Base-by-base conservation (phyloP, 2,329 filamentous ascomycete species). In the Nemania sp. region DNA sequence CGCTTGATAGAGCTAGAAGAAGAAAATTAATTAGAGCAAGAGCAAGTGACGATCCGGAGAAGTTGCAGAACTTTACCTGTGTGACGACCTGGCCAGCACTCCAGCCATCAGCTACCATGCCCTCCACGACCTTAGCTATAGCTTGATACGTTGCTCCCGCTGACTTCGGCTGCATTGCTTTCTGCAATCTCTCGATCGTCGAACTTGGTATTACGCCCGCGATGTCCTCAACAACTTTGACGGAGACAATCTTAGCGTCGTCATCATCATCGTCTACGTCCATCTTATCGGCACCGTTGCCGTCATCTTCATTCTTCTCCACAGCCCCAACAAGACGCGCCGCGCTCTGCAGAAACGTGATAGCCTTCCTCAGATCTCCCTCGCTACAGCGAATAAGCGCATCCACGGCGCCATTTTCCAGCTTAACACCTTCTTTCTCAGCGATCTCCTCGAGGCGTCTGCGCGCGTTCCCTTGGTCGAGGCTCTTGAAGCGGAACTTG, bases 401-500 rank as follows among this genome's bases (percentile, higher is more conserved):
- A 62, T 96, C 89, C 15, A 94, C 76, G 0, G 91, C 92, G 0
- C 91, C 92, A 8, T 86, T 79, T 57, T 91, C 90, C 26, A 97
- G 73, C 34, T 72, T 75, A 5, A 99, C 87, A 1, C 84, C 84
- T 72, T 99, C 94, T 39, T 86, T 79, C 48, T 78, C 75, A 1
- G 94, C 91, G 73, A 99, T 99, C 49, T 91, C 84, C 65, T 88
- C 83, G 11, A 99, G 75, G 49, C 95, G 79, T 66, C 80, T 83
- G 64, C 85, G 86, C 6, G 94, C 91, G 68, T 95, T 95, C 6
- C 83, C 84, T 66, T 92, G 88, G 70, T 97, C 93, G 60, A 99
- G 76, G 60, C 89, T 90, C 83, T 99, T 99, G 82, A 99, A 99
- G 26, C 94, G 82, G 71, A 99, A 99, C 74, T 99, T 99, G 73